Base-by-base conservation (phyloP, 2,329 filamentous ascomycete genomes). In the Aspergillus pseudotamarii region DNA sequence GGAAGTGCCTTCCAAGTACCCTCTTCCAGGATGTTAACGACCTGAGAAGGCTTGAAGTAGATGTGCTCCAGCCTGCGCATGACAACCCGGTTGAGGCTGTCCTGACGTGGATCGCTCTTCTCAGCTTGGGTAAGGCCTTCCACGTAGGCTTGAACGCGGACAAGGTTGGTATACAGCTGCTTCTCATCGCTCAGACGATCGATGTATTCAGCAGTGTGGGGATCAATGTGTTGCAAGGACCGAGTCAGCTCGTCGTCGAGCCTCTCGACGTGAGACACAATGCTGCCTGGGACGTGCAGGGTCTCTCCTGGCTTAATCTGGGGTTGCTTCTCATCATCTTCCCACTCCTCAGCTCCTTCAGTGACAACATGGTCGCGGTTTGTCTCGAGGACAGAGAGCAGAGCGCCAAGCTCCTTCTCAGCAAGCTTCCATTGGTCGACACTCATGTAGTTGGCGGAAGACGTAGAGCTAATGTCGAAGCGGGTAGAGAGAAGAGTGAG, bases 181-280 rank as follows among this genome's bases (percentile, higher is more conserved):
- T 90, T 91, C 83, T 99, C 95, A 73, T 99, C 95, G 60, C 91
- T 91, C 64, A 99, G 83, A 63, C 96, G 89, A 78, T 99, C 95
- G 66, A 99, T 97, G 77, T 99, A 99, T 82, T 99, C 95, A 34
- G 95, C 95, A 46, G 95, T 99, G 82, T 99, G 95, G 62, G 95
- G 96, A 78, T 99, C 95, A 75, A 99, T 97, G 80, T 90, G 92
- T 81, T 99, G 95, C 58, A 99, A 86, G n/a, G 95, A 97, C 72
- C 95, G 90, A 65, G 92, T 96, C 68, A 99, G 91, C 83, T 99
- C 96, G 75, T 99, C 95, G 74, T 99, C 95, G 23, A 99, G 87
- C 75, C 95, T 88, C 85, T 99, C 95, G 36, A 96, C 88, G 75
- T 94, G 96, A 0, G 95, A 98, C 53, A 97, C 92, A 65, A 98